Conservation (phyloP, 2,329 filamentous ascomycete species). For the Aureobasidium namibiae region DNA sequence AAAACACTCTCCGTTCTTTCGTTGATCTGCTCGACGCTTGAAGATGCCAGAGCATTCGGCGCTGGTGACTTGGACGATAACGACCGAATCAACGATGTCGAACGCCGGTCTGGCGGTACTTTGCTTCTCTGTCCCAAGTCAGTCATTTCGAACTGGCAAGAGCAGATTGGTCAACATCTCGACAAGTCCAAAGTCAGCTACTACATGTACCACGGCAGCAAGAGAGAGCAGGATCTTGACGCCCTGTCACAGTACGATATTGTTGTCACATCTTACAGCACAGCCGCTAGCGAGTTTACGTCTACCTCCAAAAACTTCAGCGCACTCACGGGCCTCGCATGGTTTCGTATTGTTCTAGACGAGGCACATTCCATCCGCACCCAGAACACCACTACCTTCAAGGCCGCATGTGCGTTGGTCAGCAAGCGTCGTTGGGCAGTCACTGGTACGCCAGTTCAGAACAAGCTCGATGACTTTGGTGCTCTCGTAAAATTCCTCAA, state of each 20-base stretch:
- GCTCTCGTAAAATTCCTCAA: conserved; percentile 79
- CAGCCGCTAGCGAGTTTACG: conserved; percentile 62
- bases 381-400: conserved; percentile 70
- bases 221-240: conserved; percentile 59
- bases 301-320: conserved; percentile 35
- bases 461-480: conserved; percentile 81
- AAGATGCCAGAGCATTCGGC: conserved; percentile 57
- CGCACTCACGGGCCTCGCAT: conserved; percentile 70
- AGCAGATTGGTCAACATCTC: conserved; percentile 80
- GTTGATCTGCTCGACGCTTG: conserved; percentile 58
- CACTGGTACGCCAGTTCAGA: conserved; percentile 94
- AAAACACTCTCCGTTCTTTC: conserved; percentile 70
- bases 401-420: conserved; percentile 71
- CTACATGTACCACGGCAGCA: conserved; percentile 80
- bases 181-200: conserved; percentile 55
- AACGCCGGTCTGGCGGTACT: conserved; percentile 67
- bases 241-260: conserved; percentile 69
- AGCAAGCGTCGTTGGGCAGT: conserved; percentile 87
- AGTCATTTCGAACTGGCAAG: conserved; percentile 88
- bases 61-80: conserved; percentile 33
- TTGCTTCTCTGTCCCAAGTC: conserved; percentile 83
- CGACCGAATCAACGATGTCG: conserved; percentile 33
- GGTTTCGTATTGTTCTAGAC: conserved; percentile 90
- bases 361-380: conserved; percentile 94
- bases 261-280: conserved; percentile 88